A percentile compares a stretch with the other conserved stretches of the same genome.
These are phyloP conservation scores for Hansenula anomala DNA, from an alignment of 1,139 yeast genomes.

Conservation along the genomic window DNA sequence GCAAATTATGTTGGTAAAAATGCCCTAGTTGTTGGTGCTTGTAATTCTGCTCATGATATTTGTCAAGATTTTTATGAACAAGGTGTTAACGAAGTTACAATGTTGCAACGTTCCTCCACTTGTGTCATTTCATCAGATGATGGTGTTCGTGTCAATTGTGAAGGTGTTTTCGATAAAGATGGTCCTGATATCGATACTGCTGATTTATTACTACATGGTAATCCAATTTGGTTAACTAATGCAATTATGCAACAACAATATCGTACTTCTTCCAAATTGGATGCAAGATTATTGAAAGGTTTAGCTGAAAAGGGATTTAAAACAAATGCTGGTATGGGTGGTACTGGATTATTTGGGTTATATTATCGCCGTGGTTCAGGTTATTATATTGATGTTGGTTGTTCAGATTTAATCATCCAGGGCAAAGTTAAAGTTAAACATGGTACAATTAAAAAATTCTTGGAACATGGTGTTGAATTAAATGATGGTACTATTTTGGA, in stretches of 20 bases:
- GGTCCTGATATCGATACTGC: slow-evolving; percentile 36
- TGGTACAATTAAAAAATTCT: slow-evolving; percentile 30
- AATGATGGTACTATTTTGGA: slow-evolving; percentile 33
- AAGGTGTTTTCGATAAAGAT: slow-evolving; percentile 30
- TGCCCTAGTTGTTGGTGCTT: slow-evolving; percentile 39
- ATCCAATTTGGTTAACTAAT: slow-evolving; percentile 30
- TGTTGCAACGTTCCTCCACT: slow-evolving; percentile 40
- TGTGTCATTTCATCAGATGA: slow-evolving; percentile 34
- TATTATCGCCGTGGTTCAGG: slow-evolving; percentile 40
- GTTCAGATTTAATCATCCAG: slow-evolving; percentile 33
- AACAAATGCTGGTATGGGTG: slow-evolving; percentile 38
- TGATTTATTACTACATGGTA: slow-evolving; percentile 30
- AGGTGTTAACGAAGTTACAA: slow-evolving; percentile 35
- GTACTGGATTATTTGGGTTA: slow-evolving; percentile 37
- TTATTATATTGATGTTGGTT: slow-evolving; percentile 41
- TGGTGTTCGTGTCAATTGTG: slow-evolving; percentile 27
- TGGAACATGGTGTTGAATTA: slow-evolving; percentile 32
- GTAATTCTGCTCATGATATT: slow-evolving; percentile 42
- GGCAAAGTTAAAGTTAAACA: slow-evolving; percentile 33
- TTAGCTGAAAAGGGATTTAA: slow-evolving; percentile 33
- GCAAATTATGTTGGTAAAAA: slow-evolving; percentile 34
- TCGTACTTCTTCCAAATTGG: slow-evolving; percentile 28
- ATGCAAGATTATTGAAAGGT: slow-evolving; percentile 27
- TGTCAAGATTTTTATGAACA: slow-evolving; percentile 40
- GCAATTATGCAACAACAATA: slow-evolving; percentile 30